A percentile compares a stretch with the other conserved stretches of the same genome.
phyloP scores from a whole-genome alignment of 805 yeast genomes.

The Sugiyamaella valdiviana region DNA sequence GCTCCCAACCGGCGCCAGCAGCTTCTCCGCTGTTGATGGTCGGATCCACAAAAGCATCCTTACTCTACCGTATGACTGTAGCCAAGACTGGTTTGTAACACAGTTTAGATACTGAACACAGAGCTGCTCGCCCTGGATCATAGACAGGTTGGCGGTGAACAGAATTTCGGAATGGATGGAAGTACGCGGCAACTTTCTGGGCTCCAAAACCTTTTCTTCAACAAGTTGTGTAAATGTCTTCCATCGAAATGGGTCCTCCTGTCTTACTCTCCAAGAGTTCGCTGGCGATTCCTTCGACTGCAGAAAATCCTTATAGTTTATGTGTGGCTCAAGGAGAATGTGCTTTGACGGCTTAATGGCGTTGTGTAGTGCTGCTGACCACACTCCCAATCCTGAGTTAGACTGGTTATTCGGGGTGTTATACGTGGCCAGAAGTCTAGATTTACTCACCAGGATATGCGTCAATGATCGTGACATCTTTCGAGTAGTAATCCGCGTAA shows the following conservation, averaged over 20 bases:
- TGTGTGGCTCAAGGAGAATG: conserved; percentile 51
- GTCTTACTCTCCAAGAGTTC: conserved; percentile 16
- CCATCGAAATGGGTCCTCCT: conserved; percentile 65
- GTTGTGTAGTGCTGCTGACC: conserved; percentile 57
- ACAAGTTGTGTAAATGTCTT: conserved; percentile 45
- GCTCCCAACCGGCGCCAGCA: conserved; percentile 51
- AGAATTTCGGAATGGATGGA: conserved; percentile 48
- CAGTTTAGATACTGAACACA: conserved; percentile 71
- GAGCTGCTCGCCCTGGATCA: conserved; percentile 56
- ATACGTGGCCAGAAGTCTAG: too few species aligned
- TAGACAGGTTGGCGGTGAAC: conserved; percentile 53
- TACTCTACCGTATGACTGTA: conserved; percentile 65
- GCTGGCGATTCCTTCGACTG: conserved; percentile 4
- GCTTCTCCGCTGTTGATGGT: conserved; percentile 52
- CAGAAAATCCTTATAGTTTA: conserved; percentile 26
- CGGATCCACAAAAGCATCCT: conserved; percentile 67
- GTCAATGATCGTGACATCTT: conserved; percentile 31
- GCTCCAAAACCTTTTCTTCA: conserved; percentile 40
- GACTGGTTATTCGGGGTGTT: conserved; percentile 17
- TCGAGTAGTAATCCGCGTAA: conserved; percentile 33
- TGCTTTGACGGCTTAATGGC: conserved; percentile 58
- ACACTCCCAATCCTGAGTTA: conserved; percentile 44
- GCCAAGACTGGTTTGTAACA: conserved; percentile 64
- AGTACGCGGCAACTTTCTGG: conserved; percentile 33
- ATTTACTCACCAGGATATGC: conserved; percentile 24